Base-by-base conservation (phyloP, 192 early-diverging fungal species). In the Coemansia erecta region DNA sequence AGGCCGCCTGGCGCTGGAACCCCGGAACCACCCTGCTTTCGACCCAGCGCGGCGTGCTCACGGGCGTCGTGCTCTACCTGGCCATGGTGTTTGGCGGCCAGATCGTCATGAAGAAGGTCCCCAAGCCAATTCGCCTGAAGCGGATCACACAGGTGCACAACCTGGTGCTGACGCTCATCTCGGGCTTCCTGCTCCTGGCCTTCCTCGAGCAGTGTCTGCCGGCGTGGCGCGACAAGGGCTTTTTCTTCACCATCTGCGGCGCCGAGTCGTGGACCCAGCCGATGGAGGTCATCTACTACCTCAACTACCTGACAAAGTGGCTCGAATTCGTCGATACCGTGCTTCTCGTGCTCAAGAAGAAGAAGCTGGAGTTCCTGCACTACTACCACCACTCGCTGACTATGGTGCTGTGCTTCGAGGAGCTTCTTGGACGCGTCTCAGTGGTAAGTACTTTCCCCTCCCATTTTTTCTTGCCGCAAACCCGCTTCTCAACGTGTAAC, bases 361-460 rank as follows among this genome's bases (percentile, higher is more conserved):
- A 91, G 84, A 85, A 86, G 53, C 87, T 91, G 47, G 92, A 89
- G 72, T 97, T 97, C 81, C 77, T 97, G 45, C 94, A 97, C 64
- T 92, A 90, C 63, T 97, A 90, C 84, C 94, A 97, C 73, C 94
- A 97, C 75, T 87, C 90, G 53, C 83, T 92, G 77, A 95, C 93
- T 21, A 89, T 92, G 85, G 82, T 90, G 42, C 89, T 95, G 21
- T 93, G 91, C 82, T 94, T 82, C 58, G 82, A 85, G 54, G 90
- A 94, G 74, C 83, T 94, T 24, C 76, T 81, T 31, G 91, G 93
- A 4, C 77, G 80, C 23, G 87, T 90, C 19, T 84, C 90, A 28
- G 88, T 93, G 66, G 88, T 89, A 88, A 85, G 84, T 60, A 45
- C 24, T 54, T 9, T 26, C 50, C 49, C n/a, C n/a, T 28, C 3